phyloP scores from a whole-genome alignment of 495 filamentous ascomycete species.

The Hapsidospora chrysogenum region DNA sequence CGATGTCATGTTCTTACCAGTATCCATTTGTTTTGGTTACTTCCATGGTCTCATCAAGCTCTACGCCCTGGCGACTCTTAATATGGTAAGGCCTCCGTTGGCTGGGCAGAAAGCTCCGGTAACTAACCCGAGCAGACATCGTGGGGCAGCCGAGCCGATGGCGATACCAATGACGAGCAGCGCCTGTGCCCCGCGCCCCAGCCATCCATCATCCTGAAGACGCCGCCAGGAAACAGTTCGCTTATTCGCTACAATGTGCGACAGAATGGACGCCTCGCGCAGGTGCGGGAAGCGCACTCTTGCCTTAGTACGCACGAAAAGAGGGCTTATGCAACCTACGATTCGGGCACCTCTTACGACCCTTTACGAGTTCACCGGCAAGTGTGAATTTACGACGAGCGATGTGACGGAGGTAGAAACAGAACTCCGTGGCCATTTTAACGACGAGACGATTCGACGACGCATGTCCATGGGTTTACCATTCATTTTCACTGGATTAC shows the following conservation, averaged over 20 bases:
- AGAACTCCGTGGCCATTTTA: too few relatives aligned
- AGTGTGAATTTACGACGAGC: too few relatives aligned
- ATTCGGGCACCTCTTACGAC: constrained; percentile 1
- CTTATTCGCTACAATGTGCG: constrained; percentile 4
- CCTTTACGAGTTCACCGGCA: neutral
- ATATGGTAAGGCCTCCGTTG: constrained; percentile 37
- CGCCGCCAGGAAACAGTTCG: constrained; percentile 18
- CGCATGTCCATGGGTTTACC: too few relatives aligned
- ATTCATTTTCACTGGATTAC: too few relatives aligned
- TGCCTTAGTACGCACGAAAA: neutral
- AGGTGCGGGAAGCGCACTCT: constrained; percentile 1
- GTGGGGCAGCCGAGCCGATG: constrained; percentile 52
- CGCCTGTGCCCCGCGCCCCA: constrained; percentile 34
- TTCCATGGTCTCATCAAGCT: constrained; percentile 65
- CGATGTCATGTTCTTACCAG: constrained; percentile 51
- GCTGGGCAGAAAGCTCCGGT: neutral
- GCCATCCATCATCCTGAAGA: constrained; percentile 29
- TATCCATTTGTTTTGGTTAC: constrained; percentile 65
- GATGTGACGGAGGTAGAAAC: too few relatives aligned
- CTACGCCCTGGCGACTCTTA: constrained; percentile 52
- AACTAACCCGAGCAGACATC: constrained; percentile 34
- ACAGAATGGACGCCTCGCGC: neutral
- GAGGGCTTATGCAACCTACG: neutral
- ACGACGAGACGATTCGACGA: too few relatives aligned
- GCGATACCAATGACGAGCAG: constrained; percentile 41